These are phyloP conservation scores for Stylonectria norvegica DNA, from an alignment of 2,329 filamentous ascomycete species.

Conservation along the genomic window DNA sequence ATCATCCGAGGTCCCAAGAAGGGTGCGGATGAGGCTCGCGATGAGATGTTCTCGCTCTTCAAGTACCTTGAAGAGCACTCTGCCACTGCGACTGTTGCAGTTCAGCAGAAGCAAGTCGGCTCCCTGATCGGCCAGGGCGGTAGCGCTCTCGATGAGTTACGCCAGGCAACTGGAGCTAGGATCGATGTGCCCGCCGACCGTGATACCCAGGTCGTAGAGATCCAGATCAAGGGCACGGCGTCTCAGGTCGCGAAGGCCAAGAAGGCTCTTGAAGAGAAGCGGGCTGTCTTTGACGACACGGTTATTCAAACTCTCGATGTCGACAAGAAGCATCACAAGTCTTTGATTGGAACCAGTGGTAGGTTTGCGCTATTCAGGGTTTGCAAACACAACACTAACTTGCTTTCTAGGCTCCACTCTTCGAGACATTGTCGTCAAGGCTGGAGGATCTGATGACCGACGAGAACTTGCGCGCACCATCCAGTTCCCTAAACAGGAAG, in stretches of 20 bases:
- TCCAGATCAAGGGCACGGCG: conserved; percentile 90
- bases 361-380: conserved; percentile 37
- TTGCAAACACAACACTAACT: conserved; percentile 28
- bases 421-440: conserved; percentile 78
- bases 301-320: conserved; percentile 79
- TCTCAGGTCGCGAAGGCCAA: conserved; percentile 86
- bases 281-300: conserved; percentile 85
- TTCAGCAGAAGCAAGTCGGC: conserved; percentile 90
- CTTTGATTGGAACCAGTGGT: conserved; percentile 86
- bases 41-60: conserved; percentile 83
- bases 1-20: conserved; percentile 87
- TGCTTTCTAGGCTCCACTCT: conserved; percentile 72
- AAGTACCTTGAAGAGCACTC: conserved; percentile 91
- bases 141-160: conserved; percentile 84
- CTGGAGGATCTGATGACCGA: conserved; percentile 84
- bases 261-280: conserved; percentile 84
- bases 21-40: conserved; percentile 86
- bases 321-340: conserved; percentile 90
- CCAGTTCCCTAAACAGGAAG: conserved; percentile 88
- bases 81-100: conserved; percentile 71
- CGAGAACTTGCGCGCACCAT: conserved; percentile 83
- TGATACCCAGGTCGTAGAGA: conserved; percentile 74
- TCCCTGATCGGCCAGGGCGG: conserved; percentile 90
- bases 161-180: conserved; percentile 77
- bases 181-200: conserved; percentile 86